Percentiles rank a stretch among this genome's conserved stretches.
Evolutionary conservation across 495 filamentous ascomycete genomes (phyloP).

Genomic region (Podospora australis): DNA sequence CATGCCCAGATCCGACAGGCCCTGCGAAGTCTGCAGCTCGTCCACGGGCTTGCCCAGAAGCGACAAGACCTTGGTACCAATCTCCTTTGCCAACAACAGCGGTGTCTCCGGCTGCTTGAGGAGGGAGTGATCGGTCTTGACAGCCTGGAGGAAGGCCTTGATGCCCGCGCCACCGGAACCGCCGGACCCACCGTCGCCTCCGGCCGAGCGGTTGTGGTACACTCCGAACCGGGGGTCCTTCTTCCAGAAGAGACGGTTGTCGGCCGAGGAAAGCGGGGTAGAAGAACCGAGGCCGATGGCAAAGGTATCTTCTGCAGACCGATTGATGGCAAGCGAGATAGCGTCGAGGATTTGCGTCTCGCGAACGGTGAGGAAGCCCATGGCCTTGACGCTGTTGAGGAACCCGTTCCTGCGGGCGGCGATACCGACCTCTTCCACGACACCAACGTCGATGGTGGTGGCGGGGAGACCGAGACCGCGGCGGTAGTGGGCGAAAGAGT

Average conservation of each 20-base stretch:
- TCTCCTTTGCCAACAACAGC: not conserved
- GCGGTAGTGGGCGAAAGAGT: constrained; percentile 29
- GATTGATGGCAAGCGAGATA: not conserved
- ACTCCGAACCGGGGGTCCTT: not conserved
- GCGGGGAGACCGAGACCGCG: constrained; percentile 12
- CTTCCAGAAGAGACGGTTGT: too few species aligned
- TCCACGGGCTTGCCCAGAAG: not conserved
- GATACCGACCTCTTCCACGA: constrained; percentile 18
- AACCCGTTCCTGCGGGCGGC: not conserved
- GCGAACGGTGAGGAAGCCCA: not conserved
- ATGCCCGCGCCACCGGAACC: not conserved
- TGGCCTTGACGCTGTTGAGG: not conserved
- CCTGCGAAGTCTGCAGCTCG: not conserved
- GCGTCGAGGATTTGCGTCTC: not conserved
- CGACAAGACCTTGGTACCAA: not conserved
- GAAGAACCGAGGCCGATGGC: not conserved
- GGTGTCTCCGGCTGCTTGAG: not conserved
- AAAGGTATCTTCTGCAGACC: not conserved
- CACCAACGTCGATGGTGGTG: constrained; percentile 18
- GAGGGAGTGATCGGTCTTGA: not conserved
- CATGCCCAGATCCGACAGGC: not conserved
- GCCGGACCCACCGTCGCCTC: not conserved
- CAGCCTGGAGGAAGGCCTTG: not conserved
- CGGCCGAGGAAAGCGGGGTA: not conserved
- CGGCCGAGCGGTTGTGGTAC: not conserved